Evolutionary conservation across 257 asterid genomes (phyloP), one percentile per base, ranked within the genome.

Genomic region (Nicotiana knightiana): DNA sequence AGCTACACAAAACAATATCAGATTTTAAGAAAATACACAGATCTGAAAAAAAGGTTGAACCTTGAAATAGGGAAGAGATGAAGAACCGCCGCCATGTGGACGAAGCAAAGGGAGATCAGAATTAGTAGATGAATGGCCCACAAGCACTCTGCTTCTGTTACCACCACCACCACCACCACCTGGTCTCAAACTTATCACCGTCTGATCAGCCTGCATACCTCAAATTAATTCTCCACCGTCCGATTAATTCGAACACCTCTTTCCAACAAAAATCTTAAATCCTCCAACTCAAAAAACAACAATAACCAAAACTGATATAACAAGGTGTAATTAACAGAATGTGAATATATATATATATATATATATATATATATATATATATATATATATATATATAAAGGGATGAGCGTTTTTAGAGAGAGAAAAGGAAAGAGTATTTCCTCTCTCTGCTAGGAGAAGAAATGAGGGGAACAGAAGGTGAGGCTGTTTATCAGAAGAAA

Each of bases 141-240:
- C 90, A 70, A 85, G 81, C 81, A 85, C 75, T 84, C 89, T 83
- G 85, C 87, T 83, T 59, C 86, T 83, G 26, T 88, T 85, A 48
- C 89, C 84, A 82, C 86, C 86, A 0, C 88, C 64, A 57, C 30
- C 54, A 12, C 92, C 92, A 75, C 91, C 92, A 48, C 92, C 92
- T 67, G 92, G 92, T 86, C 92, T 81, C 84, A 89, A 87, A 79
- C 91, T 89, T 81, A 89, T 48, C 62, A 86, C 88, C 78, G 91
- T 85, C 85, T 88, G 91, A 82, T 88, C 92, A 86, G 91, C 84
- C 89, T 89, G 91, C 92, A 89, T 89, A 81, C 76, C 89, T 81
- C 84, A 82, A 82, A 82, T 76, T 43, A 43, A 9, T 81, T 53
- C 87, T 86, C 66, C 79, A 68, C 82, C 81, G 88, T 87, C 83